Evolutionary conservation across 306 rosid genomes (phyloP), one percentile per base, ranked within the genome.

Genomic region (Quercus cerris): DNA sequence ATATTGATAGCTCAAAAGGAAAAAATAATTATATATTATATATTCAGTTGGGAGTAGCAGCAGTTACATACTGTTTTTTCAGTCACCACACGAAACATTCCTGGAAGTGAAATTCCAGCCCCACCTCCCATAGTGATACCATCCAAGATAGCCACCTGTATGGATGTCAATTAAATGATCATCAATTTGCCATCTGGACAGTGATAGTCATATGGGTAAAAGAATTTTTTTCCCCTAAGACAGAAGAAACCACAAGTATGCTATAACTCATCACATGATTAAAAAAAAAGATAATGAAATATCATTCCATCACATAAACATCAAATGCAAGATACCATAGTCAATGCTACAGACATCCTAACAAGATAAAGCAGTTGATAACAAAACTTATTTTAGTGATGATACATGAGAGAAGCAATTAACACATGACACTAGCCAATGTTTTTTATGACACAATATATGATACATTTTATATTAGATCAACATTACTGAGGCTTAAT

Each of bases 71-170:
- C 99, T 81, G 98, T 96, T 85, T 80, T 93, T 86, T 96, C 94
- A 74, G 99, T 89, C 67, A 86, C 99, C 73, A 96, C 85, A 57
- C 87, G 86, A 70, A 90, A 91, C 99, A 93, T 90, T 83, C 97
- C 99, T 73, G 93, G 90, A 77, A 96, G 84, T 67, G 97, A 82
- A 86, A 96, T 96, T 77, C 99, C 98, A 76, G 94, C 94, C 72
- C 99, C 99, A 62, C 88, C 87, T 78, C 99, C 98, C 98, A 96
- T 91, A 51, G 91, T 89, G 84, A 90, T 81, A 70, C 99, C 99
- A 83, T 96, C 87, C 87, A 93, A 75, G 80, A 96, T 81, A 64
- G 99, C 96, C 73, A 96, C 97, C 99, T 93, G 74, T 76, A 77
- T 33, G 77, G 38, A 71, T 69, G 68, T 74, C 73, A 80, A 77